Conservation (phyloP, 139 green algal species). For the Chlamydomonas sphaeroides region DNA sequence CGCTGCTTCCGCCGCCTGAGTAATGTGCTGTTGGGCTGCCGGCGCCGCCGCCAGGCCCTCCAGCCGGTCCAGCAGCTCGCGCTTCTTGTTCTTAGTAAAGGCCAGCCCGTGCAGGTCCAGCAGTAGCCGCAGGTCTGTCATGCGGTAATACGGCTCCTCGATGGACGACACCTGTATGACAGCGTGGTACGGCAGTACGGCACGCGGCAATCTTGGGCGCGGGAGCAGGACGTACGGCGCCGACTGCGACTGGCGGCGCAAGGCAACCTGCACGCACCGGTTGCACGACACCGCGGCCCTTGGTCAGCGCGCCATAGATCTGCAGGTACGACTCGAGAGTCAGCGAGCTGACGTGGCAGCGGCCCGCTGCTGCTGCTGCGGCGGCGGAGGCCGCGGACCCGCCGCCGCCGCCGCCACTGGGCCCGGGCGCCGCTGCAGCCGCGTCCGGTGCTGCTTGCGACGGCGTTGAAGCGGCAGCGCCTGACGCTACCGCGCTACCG, state of each 20-base stretch:
- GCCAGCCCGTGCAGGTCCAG: conserved; percentile 10
- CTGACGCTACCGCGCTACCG: too few species aligned
- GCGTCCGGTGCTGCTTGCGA: too few species aligned
- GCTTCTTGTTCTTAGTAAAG: conserved; percentile 5
- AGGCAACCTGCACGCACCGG: neutral
- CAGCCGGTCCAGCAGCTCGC: conserved; percentile 18
- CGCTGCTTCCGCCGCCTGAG: too few species aligned
- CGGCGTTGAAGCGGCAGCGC: too few species aligned
- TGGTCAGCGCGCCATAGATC: conserved; percentile 46
- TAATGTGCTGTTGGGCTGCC: neutral
- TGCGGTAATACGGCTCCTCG: conserved; percentile 49
- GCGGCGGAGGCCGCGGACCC: too few species aligned
- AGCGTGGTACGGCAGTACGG: neutral
- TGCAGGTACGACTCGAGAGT: conserved; percentile 44
- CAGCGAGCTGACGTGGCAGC: conserved; percentile 14
- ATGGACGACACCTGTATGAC: conserved; percentile 14
- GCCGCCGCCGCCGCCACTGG: too few species aligned
- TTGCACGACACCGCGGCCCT: conserved; percentile 36
- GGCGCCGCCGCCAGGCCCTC: neutral
- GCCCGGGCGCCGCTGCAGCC: neutral
- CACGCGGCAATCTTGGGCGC: too few species aligned
- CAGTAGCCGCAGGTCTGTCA: conserved; percentile 44
- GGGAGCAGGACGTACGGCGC: too few species aligned
- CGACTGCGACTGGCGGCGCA: too few species aligned
- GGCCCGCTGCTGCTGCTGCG: neutral